phyloP scores from a whole-genome alignment of 768 basidiomycete genomes.

The Imleria badia region DNA sequence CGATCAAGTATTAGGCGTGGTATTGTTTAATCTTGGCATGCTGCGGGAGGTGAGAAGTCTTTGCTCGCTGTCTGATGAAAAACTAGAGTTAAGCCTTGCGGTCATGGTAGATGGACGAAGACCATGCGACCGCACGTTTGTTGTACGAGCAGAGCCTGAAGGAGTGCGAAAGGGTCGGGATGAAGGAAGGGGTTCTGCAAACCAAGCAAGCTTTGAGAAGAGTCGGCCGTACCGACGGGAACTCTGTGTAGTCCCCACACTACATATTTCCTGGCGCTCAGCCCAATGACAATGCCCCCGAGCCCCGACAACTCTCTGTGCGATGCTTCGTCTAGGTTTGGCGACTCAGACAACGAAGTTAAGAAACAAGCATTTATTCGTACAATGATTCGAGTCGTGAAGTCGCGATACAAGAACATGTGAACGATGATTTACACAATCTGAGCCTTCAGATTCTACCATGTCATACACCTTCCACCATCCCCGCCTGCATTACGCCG shows the following conservation, averaged over 20 bases:
- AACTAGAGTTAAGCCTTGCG: background rate
- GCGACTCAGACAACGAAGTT: too few species aligned
- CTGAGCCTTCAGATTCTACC: too few species aligned
- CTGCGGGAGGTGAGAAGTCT: slow-evolving; percentile 41
- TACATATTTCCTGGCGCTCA: too few species aligned
- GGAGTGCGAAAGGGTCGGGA: slow-evolving; percentile 31
- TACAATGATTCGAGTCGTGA: too few species aligned
- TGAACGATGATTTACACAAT: too few species aligned
- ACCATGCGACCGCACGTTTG: slow-evolving; percentile 27
- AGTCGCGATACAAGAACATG: too few species aligned
- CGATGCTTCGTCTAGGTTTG: too few species aligned
- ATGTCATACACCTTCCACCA: too few species aligned
- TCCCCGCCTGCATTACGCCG: background rate
- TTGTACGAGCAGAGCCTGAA: slow-evolving; percentile 34
- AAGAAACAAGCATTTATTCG: too few species aligned
- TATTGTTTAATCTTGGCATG: slow-evolving; percentile 61
- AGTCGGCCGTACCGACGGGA: slow-evolving; percentile 10
- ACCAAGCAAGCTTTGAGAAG: slow-evolving; percentile 36
- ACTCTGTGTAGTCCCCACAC: background rate
- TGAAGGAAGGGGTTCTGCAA: slow-evolving; percentile 37
- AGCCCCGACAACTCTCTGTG: too few species aligned
- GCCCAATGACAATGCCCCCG: too few species aligned
- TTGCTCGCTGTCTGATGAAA: background rate
- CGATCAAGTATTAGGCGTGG: slow-evolving; percentile 54
- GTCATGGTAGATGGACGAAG: slow-evolving; percentile 32